Conservation (phyloP, 2,329 filamentous ascomycete species). For the Lizonia empirigonia region DNA sequence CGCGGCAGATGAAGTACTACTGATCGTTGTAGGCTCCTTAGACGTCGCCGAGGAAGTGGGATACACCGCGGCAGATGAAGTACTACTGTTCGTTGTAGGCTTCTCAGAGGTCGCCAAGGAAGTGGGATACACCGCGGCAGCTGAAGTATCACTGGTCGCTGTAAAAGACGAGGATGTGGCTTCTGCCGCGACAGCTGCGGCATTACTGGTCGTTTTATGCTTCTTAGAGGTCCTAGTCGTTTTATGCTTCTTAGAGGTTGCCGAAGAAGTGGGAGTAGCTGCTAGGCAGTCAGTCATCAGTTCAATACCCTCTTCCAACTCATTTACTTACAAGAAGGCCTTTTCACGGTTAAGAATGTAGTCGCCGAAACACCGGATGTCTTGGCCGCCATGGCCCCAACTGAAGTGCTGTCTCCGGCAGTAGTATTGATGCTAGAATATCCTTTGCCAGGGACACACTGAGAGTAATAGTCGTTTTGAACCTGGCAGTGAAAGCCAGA, state of each 20-base stretch:
- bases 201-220: not conserved
- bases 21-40: no score
- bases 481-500: slow-evolving; percentile 44
- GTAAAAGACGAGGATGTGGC: no score
- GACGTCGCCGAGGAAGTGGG: not conserved
- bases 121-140: no score
- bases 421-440: slow-evolving; percentile 1
- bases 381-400: not conserved
- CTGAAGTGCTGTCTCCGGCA: not conserved
- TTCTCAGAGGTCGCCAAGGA: not conserved
- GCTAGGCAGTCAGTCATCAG: not conserved
- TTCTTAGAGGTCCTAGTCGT: no score
- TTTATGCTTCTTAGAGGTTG: no score
- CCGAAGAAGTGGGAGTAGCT: not conserved
- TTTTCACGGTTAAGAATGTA: not conserved
- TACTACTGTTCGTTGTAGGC: no score
- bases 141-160: no score
- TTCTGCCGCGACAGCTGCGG: not conserved
- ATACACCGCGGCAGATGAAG: not conserved
- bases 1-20: no score
- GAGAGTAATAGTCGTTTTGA: slow-evolving; percentile 50
- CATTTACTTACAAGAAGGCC: not conserved
- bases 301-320: not conserved
- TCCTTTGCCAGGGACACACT: slow-evolving; percentile 43
- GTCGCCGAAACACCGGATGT: not conserved